Evolutionary conservation across 331 rosid species (phyloP), one percentile per base, ranked within the genome.

Genomic region (Rosa hybrid): DNA sequence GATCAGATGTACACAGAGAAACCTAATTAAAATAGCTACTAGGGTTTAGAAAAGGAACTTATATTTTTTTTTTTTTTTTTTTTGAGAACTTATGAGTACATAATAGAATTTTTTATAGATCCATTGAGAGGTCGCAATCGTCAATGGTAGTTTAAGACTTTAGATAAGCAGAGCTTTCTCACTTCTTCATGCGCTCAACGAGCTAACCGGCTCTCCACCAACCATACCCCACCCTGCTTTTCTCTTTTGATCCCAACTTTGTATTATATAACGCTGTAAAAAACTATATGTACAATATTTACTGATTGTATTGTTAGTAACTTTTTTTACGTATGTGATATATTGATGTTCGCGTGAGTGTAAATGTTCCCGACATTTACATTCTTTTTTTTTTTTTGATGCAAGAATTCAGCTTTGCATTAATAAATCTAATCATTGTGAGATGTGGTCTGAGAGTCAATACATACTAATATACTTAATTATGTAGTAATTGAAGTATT

Each of bases 141-240:
- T 60, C 78, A 85, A 85, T 83, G 86, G 82, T 75, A 80, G 75
- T 81, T 85, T 42, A 68, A 78, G 83, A 83, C 86, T 84, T 87
- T 82, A 50, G 69, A 82, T 34, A 3, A 10, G 68, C 50, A 30
- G 60, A 72, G 74, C 3, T 64, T 84, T 86, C 87, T 83, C 83
- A 11, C 68, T 51, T 60, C 82, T 46, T 70, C 91, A 80, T 81
- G 87, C 70, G 89, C 81, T 41, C 84, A 84, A 87, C 91, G 92
- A 83, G 94, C 86, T 80, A 87, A 92, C 89, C 89, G 68, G 90
- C 85, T 81, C 83, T 65, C 38, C 84, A 92, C 96, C 97, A 88
- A 89, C 92, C 93, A 78, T 67, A 84, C 83, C 94, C 88, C 82
- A 88, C 90, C 54, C 39, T 42, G 16, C 17, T 69, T 45, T 17